Conservation (phyloP, 176 grass and related monocot species). For the Secale cereale region DNA sequence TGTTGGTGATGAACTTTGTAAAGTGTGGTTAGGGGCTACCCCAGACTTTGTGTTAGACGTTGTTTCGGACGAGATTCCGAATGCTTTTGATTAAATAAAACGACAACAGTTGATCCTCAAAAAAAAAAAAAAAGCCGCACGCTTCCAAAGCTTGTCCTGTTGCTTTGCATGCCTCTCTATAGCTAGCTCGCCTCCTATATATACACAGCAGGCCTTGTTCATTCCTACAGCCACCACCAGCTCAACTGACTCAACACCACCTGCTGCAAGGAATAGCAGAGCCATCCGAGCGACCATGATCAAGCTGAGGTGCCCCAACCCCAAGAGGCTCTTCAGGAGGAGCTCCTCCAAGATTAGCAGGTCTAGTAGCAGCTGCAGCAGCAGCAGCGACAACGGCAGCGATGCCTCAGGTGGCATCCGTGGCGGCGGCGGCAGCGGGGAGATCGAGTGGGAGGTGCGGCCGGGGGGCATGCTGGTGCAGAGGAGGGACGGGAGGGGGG, state of each 20-base stretch:
- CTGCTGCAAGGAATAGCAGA: neutral
- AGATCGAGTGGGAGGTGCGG: conserved; percentile 92
- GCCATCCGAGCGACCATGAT: conserved; percentile 37
- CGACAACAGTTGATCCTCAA: no score
- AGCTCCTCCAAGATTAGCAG: conserved; percentile 60
- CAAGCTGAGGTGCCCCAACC: conserved; percentile 81
- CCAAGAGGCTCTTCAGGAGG: conserved; percentile 94
- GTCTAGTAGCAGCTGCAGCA: neutral
- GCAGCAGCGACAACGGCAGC: conserved; percentile 14
- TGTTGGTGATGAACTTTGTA: no score
- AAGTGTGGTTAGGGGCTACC: no score
- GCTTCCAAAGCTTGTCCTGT: conserved; percentile 69
- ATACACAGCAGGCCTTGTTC: neutral
- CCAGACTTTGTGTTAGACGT: no score
- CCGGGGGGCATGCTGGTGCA: conserved; percentile 98
- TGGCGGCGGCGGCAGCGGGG: conserved; percentile 1
- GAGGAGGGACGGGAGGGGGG: conserved; percentile 64
- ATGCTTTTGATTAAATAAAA: no score
- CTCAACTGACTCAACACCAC: neutral
- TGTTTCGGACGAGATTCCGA: no score
- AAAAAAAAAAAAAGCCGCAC: no score
- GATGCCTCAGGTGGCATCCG: neutral
- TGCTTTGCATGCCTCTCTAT: neutral
- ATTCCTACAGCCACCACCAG: neutral
- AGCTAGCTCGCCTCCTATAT: conserved; percentile 23